Evolutionary conservation across 2,329 filamentous ascomycete species (phyloP).

Genomic region (Aspergillus arachidicola): DNA sequence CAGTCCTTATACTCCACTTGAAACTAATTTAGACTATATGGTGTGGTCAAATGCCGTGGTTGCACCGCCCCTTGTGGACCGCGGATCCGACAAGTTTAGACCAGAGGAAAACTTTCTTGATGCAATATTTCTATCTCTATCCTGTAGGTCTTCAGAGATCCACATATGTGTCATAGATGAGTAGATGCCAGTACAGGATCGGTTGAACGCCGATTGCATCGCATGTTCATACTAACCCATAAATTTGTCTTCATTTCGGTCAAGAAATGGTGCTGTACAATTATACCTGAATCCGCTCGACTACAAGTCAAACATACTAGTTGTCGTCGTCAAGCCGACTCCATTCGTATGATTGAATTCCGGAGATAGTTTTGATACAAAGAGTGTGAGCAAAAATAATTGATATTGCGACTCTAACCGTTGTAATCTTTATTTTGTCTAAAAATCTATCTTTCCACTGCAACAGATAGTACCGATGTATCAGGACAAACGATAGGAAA

Average conservation of each 20-base stretch:
- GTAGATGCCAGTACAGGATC: too few relatives aligned
- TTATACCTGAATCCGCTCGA: neutral
- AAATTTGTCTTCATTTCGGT: too few relatives aligned
- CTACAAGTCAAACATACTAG: neutral
- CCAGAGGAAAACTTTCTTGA: too few relatives aligned
- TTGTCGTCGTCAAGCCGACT: neutral
- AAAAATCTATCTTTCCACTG: neutral
- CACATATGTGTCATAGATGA: too few relatives aligned
- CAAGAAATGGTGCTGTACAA: too few relatives aligned
- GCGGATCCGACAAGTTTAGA: too few relatives aligned
- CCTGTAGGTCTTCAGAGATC: too few relatives aligned
- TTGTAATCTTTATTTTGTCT: neutral
- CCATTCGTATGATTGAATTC: neutral
- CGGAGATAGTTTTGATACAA: neutral
- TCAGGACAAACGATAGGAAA: neutral
- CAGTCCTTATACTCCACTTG: neutral
- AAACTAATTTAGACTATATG: neutral
- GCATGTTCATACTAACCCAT: too few relatives aligned
- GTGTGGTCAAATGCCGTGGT: neutral
- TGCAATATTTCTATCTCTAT: too few relatives aligned
- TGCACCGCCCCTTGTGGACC: neutral
- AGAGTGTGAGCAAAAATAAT: neutral
- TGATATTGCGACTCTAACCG: neutral
- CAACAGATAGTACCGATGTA: neutral
- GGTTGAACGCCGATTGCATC: too few relatives aligned